Conservation (phyloP, 2,329 filamentous ascomycete genomes). For the Huntiella bhutanensis region DNA sequence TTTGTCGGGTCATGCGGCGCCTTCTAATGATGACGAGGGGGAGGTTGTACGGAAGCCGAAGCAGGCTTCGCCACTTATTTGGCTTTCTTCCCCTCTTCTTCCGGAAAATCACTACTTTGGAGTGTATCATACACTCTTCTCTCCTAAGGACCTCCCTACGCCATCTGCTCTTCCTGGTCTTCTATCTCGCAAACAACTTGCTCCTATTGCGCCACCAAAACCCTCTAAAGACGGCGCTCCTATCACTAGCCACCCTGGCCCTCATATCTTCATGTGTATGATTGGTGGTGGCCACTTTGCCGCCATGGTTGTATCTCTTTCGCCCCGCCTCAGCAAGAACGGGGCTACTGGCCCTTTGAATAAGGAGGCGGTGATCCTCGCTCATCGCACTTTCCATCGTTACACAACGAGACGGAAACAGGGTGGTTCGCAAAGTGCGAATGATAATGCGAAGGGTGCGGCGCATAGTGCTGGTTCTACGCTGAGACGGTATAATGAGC, state of each 20-base stretch:
- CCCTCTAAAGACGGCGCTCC: conserved; percentile 39
- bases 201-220: conserved; percentile 35
- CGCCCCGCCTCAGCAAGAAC: conserved; percentile 55
- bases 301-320: conserved; percentile 80
- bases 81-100: conserved; percentile 62
- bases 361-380: conserved; percentile 69
- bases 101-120: conserved; percentile 67
- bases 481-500: conserved; percentile 83
- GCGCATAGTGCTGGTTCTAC: conserved; percentile 87
- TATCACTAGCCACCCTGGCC: conserved; percentile 41
- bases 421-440: conserved; percentile 84
- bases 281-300: conserved; percentile 96
- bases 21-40: conserved; percentile 14
- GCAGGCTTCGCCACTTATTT: conserved; percentile 45
- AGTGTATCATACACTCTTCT: conserved; percentile 68
- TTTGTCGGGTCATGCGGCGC: conserved; percentile 34
- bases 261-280: conserved; percentile 94
- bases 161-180: conserved; percentile 43
- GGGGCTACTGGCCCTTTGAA: conserved; percentile 53
- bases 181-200: conserved; percentile 58
- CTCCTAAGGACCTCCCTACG: conserved; percentile 48
- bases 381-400: conserved; percentile 93
- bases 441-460: conserved; percentile 80
- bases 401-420: conserved; percentile 95
- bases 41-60: not conserved